These are phyloP conservation scores for Lanzia echinophila DNA, from an alignment of 2,329 filamentous ascomycete species.

Conservation along the genomic window DNA sequence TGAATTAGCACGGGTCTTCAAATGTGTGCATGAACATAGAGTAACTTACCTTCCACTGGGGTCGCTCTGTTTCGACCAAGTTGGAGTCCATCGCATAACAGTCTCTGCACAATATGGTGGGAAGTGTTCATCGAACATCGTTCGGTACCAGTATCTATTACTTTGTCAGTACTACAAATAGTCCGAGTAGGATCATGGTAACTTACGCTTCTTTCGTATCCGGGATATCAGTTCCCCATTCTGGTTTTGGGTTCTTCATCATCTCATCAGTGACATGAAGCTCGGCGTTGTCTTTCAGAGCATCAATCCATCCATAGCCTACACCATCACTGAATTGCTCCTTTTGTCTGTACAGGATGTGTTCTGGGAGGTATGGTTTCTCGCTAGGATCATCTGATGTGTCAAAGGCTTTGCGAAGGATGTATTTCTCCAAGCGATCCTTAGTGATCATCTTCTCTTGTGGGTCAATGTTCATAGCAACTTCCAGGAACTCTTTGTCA, in stretches of 20 bases:
- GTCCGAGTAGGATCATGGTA: neutral
- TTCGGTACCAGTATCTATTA: conserved; percentile 84
- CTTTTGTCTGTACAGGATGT: conserved; percentile 98
- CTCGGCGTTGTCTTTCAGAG: conserved; percentile 90
- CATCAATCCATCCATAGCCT: conserved; percentile 98
- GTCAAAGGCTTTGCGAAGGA: conserved; percentile 95
- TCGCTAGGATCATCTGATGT: conserved; percentile 76
- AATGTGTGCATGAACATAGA: neutral
- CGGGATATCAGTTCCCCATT: conserved; percentile 89
- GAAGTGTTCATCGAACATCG: conserved; percentile 99
- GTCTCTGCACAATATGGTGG: conserved; percentile 84
- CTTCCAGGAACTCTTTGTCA: conserved; percentile 94
- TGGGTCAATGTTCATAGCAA: conserved; percentile 89
- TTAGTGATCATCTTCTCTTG: conserved; percentile 87
- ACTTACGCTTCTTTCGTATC: conserved; percentile 92
- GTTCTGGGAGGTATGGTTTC: conserved; percentile 84
- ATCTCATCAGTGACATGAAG: conserved; percentile 88
- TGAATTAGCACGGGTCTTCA: conserved; percentile 8
- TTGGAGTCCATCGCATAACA: conserved; percentile 94
- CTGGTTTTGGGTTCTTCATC: conserved; percentile 95
- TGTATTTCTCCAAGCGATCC: conserved; percentile 83
- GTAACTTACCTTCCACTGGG: conserved; percentile 62
- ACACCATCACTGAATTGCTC: conserved; percentile 99
- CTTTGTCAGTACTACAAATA: neutral
- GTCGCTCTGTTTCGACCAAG: conserved; percentile 94